phyloP scores from a whole-genome alignment of 805 yeast genomes.

The Wickerhamiella bombiphila region DNA sequence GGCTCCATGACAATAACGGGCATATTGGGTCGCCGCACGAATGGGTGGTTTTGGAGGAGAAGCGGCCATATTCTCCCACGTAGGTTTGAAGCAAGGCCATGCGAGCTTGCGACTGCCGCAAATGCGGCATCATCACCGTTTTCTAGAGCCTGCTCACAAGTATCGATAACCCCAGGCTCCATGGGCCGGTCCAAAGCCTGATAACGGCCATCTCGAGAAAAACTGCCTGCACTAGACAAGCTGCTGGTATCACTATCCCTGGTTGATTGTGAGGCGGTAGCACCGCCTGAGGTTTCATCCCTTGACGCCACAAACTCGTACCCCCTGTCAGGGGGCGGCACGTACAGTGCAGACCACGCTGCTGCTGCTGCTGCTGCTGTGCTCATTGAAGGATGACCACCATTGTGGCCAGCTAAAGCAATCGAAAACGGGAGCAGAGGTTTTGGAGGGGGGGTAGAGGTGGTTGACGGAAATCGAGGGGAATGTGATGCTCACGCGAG shows the following conservation, averaged over 20 bases:
- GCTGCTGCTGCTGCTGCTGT: conserved; percentile 1
- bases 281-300: too few relatives aligned
- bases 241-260: background rate
- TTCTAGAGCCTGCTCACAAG: conserved; percentile 34
- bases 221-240: too few relatives aligned
- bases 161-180: too few relatives aligned
- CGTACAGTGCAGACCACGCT: too few relatives aligned
- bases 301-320: too few relatives aligned
- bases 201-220: too few relatives aligned
- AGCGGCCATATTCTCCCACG: conserved; percentile 78
- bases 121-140: conserved; percentile 56
- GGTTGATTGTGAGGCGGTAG: too few relatives aligned
- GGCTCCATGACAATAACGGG: too few relatives aligned
- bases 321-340: too few relatives aligned
- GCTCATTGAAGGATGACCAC: conserved; percentile 1
- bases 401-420: background rate
- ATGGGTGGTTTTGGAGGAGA: conserved; percentile 68
- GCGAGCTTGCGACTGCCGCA: conserved; percentile 65
- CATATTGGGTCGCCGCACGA: conserved; percentile 32
- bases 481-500: background rate
- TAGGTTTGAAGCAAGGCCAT: conserved; percentile 73
- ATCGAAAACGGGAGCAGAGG: background rate
- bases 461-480: too few relatives aligned
- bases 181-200: too few relatives aligned
- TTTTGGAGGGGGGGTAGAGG: too few relatives aligned